phyloP scores from a whole-genome alignment of 306 rosid species.

The Acacia acuminata region DNA sequence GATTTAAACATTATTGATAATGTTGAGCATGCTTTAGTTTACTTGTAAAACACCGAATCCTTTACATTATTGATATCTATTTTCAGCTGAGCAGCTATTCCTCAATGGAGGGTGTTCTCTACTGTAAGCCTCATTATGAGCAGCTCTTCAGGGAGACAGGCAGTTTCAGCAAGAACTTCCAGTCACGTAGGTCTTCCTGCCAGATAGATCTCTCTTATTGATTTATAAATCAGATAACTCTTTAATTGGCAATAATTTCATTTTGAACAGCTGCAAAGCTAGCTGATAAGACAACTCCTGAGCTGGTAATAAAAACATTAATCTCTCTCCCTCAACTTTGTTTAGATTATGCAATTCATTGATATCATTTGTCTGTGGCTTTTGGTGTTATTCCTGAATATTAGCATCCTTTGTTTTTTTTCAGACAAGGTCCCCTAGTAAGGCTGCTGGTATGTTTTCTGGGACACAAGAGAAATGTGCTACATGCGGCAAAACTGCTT shows the following conservation, averaged over 20 bases:
- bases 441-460: constrained; percentile 88
- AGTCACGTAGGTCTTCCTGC: constrained; percentile 60
- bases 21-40: constrained; percentile 13
- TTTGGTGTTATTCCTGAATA: constrained; percentile 27
- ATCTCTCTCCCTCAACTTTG: constrained; percentile 2
- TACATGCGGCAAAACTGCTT: constrained; percentile 79
- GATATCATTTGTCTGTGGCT: background rate
- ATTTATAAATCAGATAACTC: constrained; percentile 22
- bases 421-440: constrained; percentile 85
- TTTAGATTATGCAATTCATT: constrained; percentile 8
- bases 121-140: constrained; percentile 84
- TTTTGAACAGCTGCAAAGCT: constrained; percentile 74
- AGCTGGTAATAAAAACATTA: constrained; percentile 66
- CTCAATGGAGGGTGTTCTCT: constrained; percentile 85
- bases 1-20: background rate
- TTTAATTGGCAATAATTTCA: constrained; percentile 44
- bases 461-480: constrained; percentile 89
- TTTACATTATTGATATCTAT: background rate
- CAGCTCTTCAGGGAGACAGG: constrained; percentile 83
- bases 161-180: constrained; percentile 73
- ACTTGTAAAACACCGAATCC: background rate
- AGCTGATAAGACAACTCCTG: constrained; percentile 72
- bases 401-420: constrained; percentile 32
- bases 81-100: constrained; percentile 78
- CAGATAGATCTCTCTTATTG: constrained; percentile 14